Evolutionary conservation across 1,139 yeast species (phyloP), one percentile per base, ranked within the genome.

Genomic region (Petasospora rhodanensis): DNA sequence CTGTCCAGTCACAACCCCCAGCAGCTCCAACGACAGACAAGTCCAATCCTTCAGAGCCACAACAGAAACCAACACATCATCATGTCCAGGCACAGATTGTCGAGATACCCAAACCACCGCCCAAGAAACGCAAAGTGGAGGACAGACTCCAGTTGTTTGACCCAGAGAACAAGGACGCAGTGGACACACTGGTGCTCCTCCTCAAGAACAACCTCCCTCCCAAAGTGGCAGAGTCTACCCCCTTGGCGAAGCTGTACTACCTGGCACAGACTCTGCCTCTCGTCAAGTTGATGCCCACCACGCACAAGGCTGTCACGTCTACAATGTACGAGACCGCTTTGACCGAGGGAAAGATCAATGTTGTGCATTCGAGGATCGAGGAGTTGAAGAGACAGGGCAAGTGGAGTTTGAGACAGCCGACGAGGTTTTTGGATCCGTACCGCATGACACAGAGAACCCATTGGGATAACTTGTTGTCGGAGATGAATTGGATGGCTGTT

Each of bases 361-460:
- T 87, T n/a, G 76, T 86, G 12, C 84, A 86, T 50, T 84, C 94
- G 4, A 72, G 97, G 38, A 89, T 93, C 29, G 98, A 91, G 52
- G 97, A 89, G 54, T 66, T 93, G 41, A 85, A 87, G 53, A 67
- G 95, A 34, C 80, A 81, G 37, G 85, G 86, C 6, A 78, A 83
- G 49, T 93, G 98, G 98, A 82, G 96, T 18, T 64, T 89, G 36
- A 70, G 95, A 32, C 98, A 93, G 55, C 95, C 95, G 1, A 68
- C 73, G 34, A 70, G 73, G 43, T 79, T 70, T 48, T 56, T 68
- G 17, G 94, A 86, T 43, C 96, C 97, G 0, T 71, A 75, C 33
- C 58, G 70, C 8, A 55, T 62, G 14, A 42, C 40, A 14, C 41
- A 49, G 11, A 58, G 52, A 25, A 63, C 78, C 4, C 87, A 83